Conservation (phyloP, 345 rosid genomes). For the Odontarrhena argentea region DNA sequence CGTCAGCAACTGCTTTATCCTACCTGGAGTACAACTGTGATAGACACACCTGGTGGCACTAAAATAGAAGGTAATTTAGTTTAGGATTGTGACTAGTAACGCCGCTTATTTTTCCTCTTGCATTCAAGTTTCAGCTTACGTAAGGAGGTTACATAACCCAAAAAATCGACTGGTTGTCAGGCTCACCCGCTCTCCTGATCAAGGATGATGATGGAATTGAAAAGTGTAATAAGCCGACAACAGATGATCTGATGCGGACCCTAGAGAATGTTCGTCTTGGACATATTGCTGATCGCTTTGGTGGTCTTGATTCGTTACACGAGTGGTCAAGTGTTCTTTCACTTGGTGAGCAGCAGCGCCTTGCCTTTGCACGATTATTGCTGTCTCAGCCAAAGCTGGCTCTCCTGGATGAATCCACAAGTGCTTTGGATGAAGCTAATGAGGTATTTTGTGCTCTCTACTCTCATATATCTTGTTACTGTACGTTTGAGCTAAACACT, state of each 20-base stretch:
- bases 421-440: slow-evolving; percentile 90
- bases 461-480: slow-evolving; percentile 1
- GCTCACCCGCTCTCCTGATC: slow-evolving; percentile 53
- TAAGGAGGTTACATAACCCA: slow-evolving; percentile 12
- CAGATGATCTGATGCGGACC: slow-evolving; percentile 63
- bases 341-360: slow-evolving; percentile 97
- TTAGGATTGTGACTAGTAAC: slow-evolving; percentile 6
- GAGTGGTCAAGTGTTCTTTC: slow-evolving; percentile 99
- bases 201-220: slow-evolving; percentile 34
- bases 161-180: slow-evolving; percentile 39
- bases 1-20: slow-evolving; percentile 97
- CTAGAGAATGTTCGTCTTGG: slow-evolving; percentile 76
- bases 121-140: slow-evolving; percentile 21
- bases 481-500: not conserved
- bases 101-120: slow-evolving; percentile 7
- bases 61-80: slow-evolving; percentile 26
- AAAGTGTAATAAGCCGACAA: slow-evolving; percentile 53
- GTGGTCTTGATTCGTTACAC: slow-evolving; percentile 59
- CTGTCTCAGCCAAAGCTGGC: slow-evolving; percentile 81
- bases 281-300: slow-evolving; percentile 67
- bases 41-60: slow-evolving; percentile 34
- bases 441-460: slow-evolving; percentile 57
- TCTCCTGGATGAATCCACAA: slow-evolving; percentile 87
- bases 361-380: slow-evolving; percentile 84
- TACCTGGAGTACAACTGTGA: slow-evolving; percentile 50